These are phyloP conservation scores for Plasmodium knowlesi DNA, from an alignment of 169 alveolate species.

Conservation along the genomic window DNA sequence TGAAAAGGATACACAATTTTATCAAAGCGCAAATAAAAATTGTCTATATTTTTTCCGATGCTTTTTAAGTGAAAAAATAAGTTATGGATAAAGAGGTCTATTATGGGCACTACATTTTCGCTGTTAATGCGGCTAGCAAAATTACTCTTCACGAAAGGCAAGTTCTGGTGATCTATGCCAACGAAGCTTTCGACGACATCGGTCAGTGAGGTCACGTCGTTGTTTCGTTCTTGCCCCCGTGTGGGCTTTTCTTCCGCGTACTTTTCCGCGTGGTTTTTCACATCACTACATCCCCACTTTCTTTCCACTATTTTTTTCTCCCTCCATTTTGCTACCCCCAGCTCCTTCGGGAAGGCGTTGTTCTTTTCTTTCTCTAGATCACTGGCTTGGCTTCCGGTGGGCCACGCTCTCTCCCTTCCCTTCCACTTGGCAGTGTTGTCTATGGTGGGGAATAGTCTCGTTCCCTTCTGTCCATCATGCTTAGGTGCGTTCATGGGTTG, in stretches of 20 bases:
- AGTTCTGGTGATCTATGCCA: conserved; percentile 45
- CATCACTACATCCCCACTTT: background rate
- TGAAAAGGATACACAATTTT: conserved; percentile 59
- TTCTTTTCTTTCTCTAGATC: conserved; percentile 10
- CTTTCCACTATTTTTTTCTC: background rate
- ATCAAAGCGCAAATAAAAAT: conserved; percentile 43
- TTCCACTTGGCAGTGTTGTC: background rate
- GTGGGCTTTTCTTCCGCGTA: background rate
- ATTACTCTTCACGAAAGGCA: conserved; percentile 24
- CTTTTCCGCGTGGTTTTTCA: background rate
- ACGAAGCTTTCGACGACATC: conserved; percentile 11
- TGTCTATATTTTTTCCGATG: conserved; percentile 44
- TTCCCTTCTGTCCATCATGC: conserved; percentile 5
- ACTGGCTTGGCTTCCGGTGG: background rate
- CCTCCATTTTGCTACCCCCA: conserved; percentile 1
- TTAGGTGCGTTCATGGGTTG: background rate
- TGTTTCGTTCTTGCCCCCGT: conserved; percentile 1
- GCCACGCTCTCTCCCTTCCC: background rate
- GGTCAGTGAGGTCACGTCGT: background rate
- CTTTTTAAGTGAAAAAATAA: conserved; percentile 55
- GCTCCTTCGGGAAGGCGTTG: background rate
- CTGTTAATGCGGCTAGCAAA: conserved; percentile 32
- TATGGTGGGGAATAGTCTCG: background rate
- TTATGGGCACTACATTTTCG: conserved; percentile 23
- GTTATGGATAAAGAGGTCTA: conserved; percentile 43